These are phyloP conservation scores for Hortaea sp. DNA, from an alignment of 2,329 filamentous ascomycete genomes.

Conservation along the genomic window DNA sequence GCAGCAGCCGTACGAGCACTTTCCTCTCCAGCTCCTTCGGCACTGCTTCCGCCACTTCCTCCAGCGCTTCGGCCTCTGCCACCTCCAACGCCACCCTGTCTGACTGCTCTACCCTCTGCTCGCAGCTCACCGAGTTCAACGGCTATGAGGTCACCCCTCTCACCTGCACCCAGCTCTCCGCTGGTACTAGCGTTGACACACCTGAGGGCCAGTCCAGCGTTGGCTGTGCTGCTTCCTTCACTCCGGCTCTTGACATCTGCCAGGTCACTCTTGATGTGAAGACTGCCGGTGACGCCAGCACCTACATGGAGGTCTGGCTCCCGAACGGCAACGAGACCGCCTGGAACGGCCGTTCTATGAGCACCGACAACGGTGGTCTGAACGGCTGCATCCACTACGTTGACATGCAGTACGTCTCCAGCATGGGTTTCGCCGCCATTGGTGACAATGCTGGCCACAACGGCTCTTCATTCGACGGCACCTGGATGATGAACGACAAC, in stretches of 20 bases:
- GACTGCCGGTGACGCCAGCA: slow-evolving; percentile 29
- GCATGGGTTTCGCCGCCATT: slow-evolving; percentile 23
- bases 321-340: slow-evolving; percentile 20
- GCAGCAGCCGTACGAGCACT: background rate
- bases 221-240: slow-evolving; percentile 15
- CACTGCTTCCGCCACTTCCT: background rate
- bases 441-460: slow-evolving; percentile 27
- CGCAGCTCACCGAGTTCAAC: background rate
- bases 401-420: slow-evolving; percentile 23
- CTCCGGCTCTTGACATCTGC: slow-evolving; percentile 27
- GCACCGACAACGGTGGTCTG: slow-evolving; percentile 26
- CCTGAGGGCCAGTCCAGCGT: slow-evolving; percentile 14
- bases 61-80: background rate
- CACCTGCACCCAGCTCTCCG: slow-evolving; percentile 1
- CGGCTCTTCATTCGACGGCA: slow-evolving; percentile 23
- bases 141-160: slow-evolving; percentile 1
- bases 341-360: slow-evolving; percentile 27
- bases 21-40: slow-evolving; percentile 9
- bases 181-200: background rate
- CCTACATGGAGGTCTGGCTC: slow-evolving; percentile 37
- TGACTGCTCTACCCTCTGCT: slow-evolving; percentile 1
- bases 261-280: slow-evolving; percentile 30
- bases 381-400: slow-evolving; percentile 25
- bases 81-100: background rate
- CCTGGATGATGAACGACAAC: slow-evolving; percentile 16